Evolutionary conservation across 192 early-diverging fungal genomes (phyloP), one percentile per base, ranked within the genome.

Genomic region (Gamsiella multidivaricata): DNA sequence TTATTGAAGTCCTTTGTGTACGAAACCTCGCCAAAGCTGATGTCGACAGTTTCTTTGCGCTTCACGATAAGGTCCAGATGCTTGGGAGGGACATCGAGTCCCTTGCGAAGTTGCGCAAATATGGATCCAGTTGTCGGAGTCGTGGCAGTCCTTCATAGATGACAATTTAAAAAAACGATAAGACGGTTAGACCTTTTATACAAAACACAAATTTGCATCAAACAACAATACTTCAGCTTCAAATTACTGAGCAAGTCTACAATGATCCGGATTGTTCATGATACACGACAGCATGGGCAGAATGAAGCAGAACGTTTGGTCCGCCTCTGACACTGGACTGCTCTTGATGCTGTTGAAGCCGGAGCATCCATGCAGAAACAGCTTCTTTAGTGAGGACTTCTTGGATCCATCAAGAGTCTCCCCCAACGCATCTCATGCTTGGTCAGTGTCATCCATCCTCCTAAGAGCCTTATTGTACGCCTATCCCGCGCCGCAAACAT

Each of bases 231-330:
- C n/a, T 18, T 46, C 15, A 18, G 45, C 45, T 9, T 46, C 45
- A n/a, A 39, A 46, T 18, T 46, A 46, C 10, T 46, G 45, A 5
- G 45, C 6, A 46, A 46, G 45, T 46, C 45, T 46, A 18, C 12
- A 46, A 9, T 46, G 45, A 46, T 46, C 45, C 45, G 45, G 45
- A 5, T 46, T 46, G 45, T n/a, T 46, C 45, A 46, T 46, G n/a
- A n/a, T 46, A 46, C 45, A 46, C 45, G 45, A 46, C n/a, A 46
- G 45, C 45, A 46, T 46, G 45, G 15, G 45, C n/a, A 18, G 45
- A 46, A 46, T 46, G 45, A 46, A 46, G n/a, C 45, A 46, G 45
- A 18, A 46, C 45, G 45, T 46, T 46, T 46, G 45, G 45, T 46
- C 45, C 45, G 45, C 45, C n/a, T 46, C 45, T 10, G 45, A 12